These are phyloP conservation scores for Trametes coccinea DNA, from an alignment of 768 basidiomycete species.

Conservation along the genomic window DNA sequence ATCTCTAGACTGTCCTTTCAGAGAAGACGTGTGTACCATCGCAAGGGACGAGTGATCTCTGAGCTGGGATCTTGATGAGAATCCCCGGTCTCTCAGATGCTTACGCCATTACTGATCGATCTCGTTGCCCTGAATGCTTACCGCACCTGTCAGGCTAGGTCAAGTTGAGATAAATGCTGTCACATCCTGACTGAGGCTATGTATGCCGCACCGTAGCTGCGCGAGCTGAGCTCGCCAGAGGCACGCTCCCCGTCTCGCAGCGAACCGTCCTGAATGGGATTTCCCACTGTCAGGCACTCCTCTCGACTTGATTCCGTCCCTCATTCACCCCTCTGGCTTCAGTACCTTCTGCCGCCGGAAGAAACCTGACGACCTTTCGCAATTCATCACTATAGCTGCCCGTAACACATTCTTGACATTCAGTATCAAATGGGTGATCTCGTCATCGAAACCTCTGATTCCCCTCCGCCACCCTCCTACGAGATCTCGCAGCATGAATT, in stretches of 20 bases:
- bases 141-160: neutral
- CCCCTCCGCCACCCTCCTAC: constrained; percentile 44
- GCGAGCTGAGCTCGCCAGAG: neutral
- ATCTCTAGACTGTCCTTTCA: too few relatives aligned
- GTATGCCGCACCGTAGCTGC: neutral
- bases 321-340: too few relatives aligned
- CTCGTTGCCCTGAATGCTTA: constrained; percentile 8
- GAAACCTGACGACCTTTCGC: too few relatives aligned
- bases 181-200: constrained; percentile 4
- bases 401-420: neutral
- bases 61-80: too few relatives aligned
- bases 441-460: constrained; percentile 19
- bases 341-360: too few relatives aligned
- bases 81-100: too few relatives aligned
- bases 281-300: too few relatives aligned
- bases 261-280: too few relatives aligned
- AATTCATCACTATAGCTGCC: too few relatives aligned
- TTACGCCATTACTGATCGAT: constrained; percentile 11
- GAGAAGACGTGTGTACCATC: too few relatives aligned
- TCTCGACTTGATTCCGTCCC: too few relatives aligned
- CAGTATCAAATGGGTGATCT: constrained; percentile 12
- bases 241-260: neutral
- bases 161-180: constrained; percentile 8
- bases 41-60: too few relatives aligned
- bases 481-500: constrained; percentile 42